These are phyloP conservation scores for Vigna mungo DNA, from an alignment of 306 rosid species.

Conservation along the genomic window DNA sequence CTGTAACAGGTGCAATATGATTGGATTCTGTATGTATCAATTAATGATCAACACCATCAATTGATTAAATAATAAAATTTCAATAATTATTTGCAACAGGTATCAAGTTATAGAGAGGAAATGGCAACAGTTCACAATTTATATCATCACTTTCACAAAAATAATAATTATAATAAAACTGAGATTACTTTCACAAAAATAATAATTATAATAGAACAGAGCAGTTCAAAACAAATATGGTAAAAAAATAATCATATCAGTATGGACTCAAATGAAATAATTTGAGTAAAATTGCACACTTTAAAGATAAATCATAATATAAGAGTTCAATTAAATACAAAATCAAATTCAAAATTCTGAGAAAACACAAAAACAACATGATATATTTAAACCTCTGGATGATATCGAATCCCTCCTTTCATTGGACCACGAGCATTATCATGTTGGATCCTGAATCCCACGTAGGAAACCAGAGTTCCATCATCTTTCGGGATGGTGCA, in stretches of 20 bases:
- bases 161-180: not conserved
- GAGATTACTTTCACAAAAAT: not conserved
- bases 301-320: not conserved
- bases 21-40: not conserved
- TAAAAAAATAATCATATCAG: not conserved
- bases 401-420: constrained; percentile 87
- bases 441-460: constrained; percentile 81
- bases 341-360: constrained; percentile 31
- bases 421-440: constrained; percentile 91
- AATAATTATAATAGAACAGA: not conserved
- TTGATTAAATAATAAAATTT: not conserved
- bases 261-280: not conserved
- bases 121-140: constrained; percentile 2
- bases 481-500: constrained; percentile 81
- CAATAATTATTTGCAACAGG: not conserved
- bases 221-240: not conserved
- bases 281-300: not conserved
- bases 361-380: not conserved
- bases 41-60: not conserved
- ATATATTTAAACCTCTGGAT: constrained; percentile 60
- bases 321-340: constrained; percentile 37
- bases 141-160: not conserved
- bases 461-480: constrained; percentile 72
- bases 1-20: not conserved
- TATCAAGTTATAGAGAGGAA: not conserved